These are phyloP conservation scores for Marasmius sp. DNA, from an alignment of 1,284 basidiomycete genomes.

Conservation along the genomic window DNA sequence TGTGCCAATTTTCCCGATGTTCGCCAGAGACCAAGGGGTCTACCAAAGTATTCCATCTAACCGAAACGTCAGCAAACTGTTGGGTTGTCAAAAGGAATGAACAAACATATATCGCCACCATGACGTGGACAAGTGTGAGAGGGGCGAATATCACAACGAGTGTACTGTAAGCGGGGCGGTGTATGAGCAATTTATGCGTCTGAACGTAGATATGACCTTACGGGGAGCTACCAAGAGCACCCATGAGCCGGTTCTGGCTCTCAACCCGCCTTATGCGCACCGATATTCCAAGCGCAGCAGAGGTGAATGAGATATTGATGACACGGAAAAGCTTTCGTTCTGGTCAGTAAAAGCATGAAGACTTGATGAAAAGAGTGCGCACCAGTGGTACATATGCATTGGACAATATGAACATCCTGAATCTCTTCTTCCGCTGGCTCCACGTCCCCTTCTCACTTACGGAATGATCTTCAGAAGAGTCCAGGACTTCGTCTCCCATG, in stretches of 20 bases:
- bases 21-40: slow-evolving; percentile 86
- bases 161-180: slow-evolving; percentile 46
- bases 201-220: slow-evolving; percentile 36
- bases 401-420: slow-evolving; percentile 65
- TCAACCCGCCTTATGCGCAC: slow-evolving; percentile 73
- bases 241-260: slow-evolving; percentile 47
- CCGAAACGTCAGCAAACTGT: slow-evolving; percentile 11
- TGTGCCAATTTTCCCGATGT: slow-evolving; percentile 81
- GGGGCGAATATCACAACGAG: slow-evolving; percentile 88
- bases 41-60: slow-evolving; percentile 88
- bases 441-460: slow-evolving; percentile 36
- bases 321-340: slow-evolving; percentile 74
- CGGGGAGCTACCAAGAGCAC: slow-evolving; percentile 81
- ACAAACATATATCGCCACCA: slow-evolving; percentile 79
- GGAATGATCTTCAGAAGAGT: slow-evolving; percentile 32
- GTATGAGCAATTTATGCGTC: slow-evolving; percentile 7
- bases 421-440: slow-evolving; percentile 49
- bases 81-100: neutral
- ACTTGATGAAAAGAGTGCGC: slow-evolving; percentile 20
- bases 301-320: slow-evolving; percentile 82
- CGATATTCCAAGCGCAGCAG: slow-evolving; percentile 78
- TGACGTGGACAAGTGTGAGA: slow-evolving; percentile 82
- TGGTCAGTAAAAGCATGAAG: slow-evolving; percentile 27
- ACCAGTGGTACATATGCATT: slow-evolving; percentile 80
- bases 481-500: slow-evolving; percentile 29